A percentile compares a stretch with the other conserved stretches of the same genome.
These are phyloP conservation scores for Serendipita sp. DNA, from an alignment of 768 basidiomycete species.

Conservation along the genomic window DNA sequence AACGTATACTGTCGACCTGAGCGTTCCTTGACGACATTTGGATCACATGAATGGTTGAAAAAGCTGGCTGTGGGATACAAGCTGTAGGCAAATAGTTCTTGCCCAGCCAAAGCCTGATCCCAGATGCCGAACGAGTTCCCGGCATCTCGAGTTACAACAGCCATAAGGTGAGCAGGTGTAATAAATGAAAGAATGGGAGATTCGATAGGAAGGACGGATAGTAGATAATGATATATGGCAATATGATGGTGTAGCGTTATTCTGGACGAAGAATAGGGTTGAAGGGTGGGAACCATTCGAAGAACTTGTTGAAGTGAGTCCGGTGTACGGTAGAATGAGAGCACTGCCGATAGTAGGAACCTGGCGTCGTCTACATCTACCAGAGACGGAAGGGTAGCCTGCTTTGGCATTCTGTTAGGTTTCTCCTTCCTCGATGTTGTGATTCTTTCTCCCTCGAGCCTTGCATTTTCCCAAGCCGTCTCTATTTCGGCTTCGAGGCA, in stretches of 20 bases:
- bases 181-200: neutral
- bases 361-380: neutral
- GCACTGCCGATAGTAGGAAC: neutral
- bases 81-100: slow-evolving; percentile 4
- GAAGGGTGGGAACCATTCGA: neutral
- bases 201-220: neutral
- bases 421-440: neutral
- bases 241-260: neutral
- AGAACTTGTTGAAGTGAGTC: neutral
- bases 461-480: neutral
- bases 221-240: neutral
- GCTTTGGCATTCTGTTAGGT: neutral
- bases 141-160: neutral
- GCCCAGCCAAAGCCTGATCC: neutral
- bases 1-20: neutral
- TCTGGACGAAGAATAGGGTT: neutral
- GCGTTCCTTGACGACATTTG: neutral
- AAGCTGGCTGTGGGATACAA: neutral
- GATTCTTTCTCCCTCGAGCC: neutral
- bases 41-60: slow-evolving; percentile 1
- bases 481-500: neutral
- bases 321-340: neutral
- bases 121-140: neutral
- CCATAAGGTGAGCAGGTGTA: neutral
- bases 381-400: neutral